Base-by-base conservation (phyloP, 2,329 filamentous ascomycete genomes). In the Chaetoscypha palmicola region DNA sequence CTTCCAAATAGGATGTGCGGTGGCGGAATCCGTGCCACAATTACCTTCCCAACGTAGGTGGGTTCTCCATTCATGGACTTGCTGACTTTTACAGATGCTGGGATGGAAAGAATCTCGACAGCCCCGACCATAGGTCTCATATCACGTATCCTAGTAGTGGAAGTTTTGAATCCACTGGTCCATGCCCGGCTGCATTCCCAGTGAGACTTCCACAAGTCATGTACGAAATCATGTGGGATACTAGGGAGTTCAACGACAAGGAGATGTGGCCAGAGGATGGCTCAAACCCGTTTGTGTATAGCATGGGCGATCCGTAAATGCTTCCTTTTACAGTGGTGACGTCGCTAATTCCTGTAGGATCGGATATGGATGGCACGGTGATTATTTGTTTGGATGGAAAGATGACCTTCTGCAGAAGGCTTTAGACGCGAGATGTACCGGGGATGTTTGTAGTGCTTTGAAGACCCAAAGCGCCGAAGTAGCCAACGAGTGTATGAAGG, bases 171-270 rank as follows among this genome's bases (percentile, higher is more conserved):
- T 23, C 14, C 17, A 34, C 17, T 12, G 51, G 51, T 8, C 38
- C 48, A 12, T 55, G 53, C 39, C 53, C 53, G 1, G n/a, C 50
- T 2, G 38, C 46, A 0, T 50, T 51, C 32, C 52, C 50, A 2
- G 42, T 50, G 1, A 32, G 43, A 0, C 44, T 40, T 3, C 30
- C 46, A 1, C 49, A 51, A 43, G 37, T 51, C 3, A 46, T 51
- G 66, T 70, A 68, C 59, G 68, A 70, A 61, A 55, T 70, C 35
- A 67, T 71, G 64, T 71, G 68, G 68, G 66, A 71, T 57, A 62
- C 64, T 5, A 64, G 62, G 30, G 55, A 54, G 45, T 70, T 69
- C 55, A 58, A 63, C 50, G 62, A 72, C 64, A 55, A 60, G 57
- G 61, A 60, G 56, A 60, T 64, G 47, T 67, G 68, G 68, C 66